A percentile compares a stretch with the other conserved stretches of the same genome.
These are phyloP conservation scores for Quercus engelmannii DNA, from an alignment of 306 rosid genomes.

Conservation along the genomic window DNA sequence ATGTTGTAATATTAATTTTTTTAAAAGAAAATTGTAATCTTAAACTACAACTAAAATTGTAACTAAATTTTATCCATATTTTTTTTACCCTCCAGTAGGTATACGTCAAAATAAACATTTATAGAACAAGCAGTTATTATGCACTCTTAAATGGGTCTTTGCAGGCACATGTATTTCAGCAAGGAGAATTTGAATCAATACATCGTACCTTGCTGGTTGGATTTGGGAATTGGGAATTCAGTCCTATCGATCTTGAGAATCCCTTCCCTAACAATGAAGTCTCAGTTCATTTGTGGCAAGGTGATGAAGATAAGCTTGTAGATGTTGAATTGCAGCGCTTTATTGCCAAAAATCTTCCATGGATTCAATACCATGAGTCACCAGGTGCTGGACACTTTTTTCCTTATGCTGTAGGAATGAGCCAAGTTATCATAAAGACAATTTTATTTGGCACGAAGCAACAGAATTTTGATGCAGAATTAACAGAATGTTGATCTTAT, in stretches of 20 bases:
- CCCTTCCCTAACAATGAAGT: slow-evolving; percentile 42
- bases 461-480: background rate
- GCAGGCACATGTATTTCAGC: slow-evolving; percentile 42
- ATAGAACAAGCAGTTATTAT: too few relatives aligned
- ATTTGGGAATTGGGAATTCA: slow-evolving; percentile 66
- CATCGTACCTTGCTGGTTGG: slow-evolving; percentile 46
- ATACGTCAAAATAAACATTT: too few relatives aligned
- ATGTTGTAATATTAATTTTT: too few relatives aligned
- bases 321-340: slow-evolving; percentile 38
- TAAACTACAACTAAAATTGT: accelerated
- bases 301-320: slow-evolving; percentile 49
- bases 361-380: slow-evolving; percentile 75
- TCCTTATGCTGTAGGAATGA: slow-evolving; percentile 16
- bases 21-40: too few relatives aligned
- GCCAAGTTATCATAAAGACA: slow-evolving; percentile 33
- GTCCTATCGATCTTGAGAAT: slow-evolving; percentile 47
- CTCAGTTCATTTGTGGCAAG: slow-evolving; percentile 71
- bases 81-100: too few relatives aligned
- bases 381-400: slow-evolving; percentile 61
- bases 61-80: too few relatives aligned
- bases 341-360: slow-evolving; percentile 47
- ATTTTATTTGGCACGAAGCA: slow-evolving; percentile 27
- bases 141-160: background rate
- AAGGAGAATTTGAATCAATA: slow-evolving; percentile 52
- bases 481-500: background rate